These are phyloP conservation scores for Petrea volubilis DNA, from an alignment of 257 asterid genomes.

Conservation along the genomic window DNA sequence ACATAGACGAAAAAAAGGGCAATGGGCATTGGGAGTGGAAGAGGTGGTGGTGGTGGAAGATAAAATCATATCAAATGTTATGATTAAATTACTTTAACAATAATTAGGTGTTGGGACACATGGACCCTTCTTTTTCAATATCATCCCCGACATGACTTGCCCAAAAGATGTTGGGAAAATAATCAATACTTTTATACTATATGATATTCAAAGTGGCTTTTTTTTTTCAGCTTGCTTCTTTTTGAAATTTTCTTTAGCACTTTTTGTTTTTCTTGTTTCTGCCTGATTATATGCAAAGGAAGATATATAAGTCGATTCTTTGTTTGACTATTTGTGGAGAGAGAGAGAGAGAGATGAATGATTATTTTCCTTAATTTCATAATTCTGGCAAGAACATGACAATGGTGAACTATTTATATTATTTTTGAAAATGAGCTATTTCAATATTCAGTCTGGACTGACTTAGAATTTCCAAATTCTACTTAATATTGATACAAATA, in stretches of 20 bases:
- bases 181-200: conserved; percentile 11
- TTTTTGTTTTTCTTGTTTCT: background rate
- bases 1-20: conserved; percentile 11
- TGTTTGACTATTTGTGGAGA: background rate
- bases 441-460: no score
- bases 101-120: conserved; percentile 30
- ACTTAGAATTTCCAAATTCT: no score
- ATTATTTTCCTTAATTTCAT: no score
- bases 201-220: conserved; percentile 7
- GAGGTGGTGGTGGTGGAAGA: conserved; percentile 34
- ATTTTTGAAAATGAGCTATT: no score
- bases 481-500: no score
- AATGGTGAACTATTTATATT: no score
- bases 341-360: no score
- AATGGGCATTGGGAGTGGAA: conserved; percentile 33
- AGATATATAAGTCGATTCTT: background rate
- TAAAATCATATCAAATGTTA: conserved; percentile 25
- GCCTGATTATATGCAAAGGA: background rate
- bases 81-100: conserved; percentile 31
- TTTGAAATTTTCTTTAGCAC: background rate
- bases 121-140: background rate
- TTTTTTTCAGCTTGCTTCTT: background rate
- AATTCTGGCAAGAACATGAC: no score
- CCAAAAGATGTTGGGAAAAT: conserved; percentile 1
- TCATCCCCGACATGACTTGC: background rate